Percentiles rank a stretch among this genome's conserved stretches.
phyloP scores from a whole-genome alignment of 352 stramenopile species.

The Phytophthora constricta region DNA sequence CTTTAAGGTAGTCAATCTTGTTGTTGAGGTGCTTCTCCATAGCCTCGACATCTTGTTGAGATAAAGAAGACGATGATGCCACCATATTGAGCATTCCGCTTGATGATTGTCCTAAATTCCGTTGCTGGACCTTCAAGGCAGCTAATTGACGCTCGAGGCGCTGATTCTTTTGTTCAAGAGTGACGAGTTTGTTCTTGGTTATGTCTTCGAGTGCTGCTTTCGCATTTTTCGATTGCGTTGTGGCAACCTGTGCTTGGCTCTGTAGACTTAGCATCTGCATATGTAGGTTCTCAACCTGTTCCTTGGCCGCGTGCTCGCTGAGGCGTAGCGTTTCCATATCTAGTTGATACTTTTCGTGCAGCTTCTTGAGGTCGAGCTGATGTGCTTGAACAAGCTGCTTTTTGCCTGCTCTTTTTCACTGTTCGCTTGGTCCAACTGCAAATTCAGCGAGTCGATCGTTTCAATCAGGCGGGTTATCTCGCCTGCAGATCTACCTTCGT shows the following conservation, averaged over 20 bases:
- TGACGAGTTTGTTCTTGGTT: constrained; percentile 50
- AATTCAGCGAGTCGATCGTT: constrained; percentile 70
- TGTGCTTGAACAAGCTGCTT: constrained; percentile 48
- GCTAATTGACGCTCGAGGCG: constrained; percentile 61
- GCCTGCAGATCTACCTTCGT: constrained; percentile 19
- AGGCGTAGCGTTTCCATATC: constrained; percentile 74
- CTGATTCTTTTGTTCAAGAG: constrained; percentile 72
- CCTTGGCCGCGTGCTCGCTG: constrained; percentile 66
- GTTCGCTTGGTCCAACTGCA: constrained; percentile 61
- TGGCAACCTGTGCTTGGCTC: constrained; percentile 58
- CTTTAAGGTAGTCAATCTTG: constrained; percentile 87
- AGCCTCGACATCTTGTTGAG: constrained; percentile 44
- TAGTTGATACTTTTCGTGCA: constrained; percentile 70
- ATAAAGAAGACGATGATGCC: constrained; percentile 14
- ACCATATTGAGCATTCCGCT: constrained; percentile 3
- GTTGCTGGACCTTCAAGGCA: constrained; percentile 45
- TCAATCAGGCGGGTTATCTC: constrained; percentile 71
- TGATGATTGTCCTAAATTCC: constrained; percentile 22
- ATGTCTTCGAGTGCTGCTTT: constrained; percentile 62
- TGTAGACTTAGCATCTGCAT: constrained; percentile 59
- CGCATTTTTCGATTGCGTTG: constrained; percentile 57
- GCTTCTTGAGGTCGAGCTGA: constrained; percentile 60
- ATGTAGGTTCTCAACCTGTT: constrained; percentile 53
- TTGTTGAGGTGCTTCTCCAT: constrained; percentile 79
- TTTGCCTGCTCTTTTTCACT: constrained; percentile 42